These are phyloP conservation scores for Coemansia sp. DNA, from an alignment of 192 early-diverging fungal species.

Conservation along the genomic window DNA sequence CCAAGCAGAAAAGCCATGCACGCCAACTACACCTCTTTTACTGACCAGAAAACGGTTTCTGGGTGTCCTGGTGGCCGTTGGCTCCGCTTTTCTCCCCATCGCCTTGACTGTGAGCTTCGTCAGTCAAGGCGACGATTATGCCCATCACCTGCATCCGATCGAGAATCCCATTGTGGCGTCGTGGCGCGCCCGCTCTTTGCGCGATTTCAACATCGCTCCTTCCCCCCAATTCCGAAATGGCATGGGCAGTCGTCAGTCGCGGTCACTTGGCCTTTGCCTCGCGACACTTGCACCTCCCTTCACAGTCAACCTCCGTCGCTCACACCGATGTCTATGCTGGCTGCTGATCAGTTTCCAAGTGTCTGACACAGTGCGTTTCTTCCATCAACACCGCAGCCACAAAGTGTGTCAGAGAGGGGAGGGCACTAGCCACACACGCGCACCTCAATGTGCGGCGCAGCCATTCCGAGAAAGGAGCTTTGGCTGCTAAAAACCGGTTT, in stretches of 20 bases:
- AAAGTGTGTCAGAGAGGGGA: neutral
- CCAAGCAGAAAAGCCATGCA: neutral
- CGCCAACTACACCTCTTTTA: neutral
- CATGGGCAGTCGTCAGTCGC: neutral
- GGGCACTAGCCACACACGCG: neutral
- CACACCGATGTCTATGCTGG: neutral
- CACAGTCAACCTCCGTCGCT: neutral
- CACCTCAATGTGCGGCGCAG: neutral
- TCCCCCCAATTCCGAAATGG: neutral
- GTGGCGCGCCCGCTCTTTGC: neutral
- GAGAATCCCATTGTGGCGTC: conserved; percentile 36
- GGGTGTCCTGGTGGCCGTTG: neutral
- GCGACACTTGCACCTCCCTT: neutral
- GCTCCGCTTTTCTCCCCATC: neutral
- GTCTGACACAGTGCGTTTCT: neutral
- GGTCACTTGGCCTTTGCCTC: neutral
- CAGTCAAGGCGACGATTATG: neutral
- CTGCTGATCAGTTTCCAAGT: neutral
- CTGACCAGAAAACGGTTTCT: neutral
- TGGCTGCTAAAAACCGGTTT: neutral
- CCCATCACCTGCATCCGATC: conserved; percentile 28
- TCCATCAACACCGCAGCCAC: neutral
- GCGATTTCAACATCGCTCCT: neutral
- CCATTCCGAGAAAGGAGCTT: neutral
- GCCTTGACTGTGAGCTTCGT: neutral